Percentiles rank a stretch among this genome's conserved stretches.
Conservation (phyloP, 345 rosid genomes). For the Syzygium jambos region DNA sequence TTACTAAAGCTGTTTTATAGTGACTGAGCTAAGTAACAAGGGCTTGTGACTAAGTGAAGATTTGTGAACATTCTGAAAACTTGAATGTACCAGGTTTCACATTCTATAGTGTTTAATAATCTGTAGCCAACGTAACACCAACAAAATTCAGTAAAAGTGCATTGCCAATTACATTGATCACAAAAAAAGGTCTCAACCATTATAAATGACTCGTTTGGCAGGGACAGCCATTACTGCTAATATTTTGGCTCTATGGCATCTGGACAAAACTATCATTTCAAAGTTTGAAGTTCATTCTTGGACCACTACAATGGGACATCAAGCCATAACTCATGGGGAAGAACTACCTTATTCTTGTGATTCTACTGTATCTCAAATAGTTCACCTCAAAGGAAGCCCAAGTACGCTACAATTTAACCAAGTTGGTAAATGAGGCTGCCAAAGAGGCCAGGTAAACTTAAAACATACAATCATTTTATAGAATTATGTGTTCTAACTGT, state of each 20-base stretch:
- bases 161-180: background rate
- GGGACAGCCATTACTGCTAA: background rate
- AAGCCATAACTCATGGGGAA: background rate
- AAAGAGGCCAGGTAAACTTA: background rate
- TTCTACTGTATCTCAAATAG: background rate
- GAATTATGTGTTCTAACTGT: background rate
- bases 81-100: background rate
- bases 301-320: background rate
- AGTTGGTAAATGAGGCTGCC: background rate
- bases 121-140: background rate
- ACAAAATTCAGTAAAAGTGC: background rate
- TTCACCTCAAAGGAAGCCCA: background rate
- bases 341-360: background rate
- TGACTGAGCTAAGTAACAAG: background rate
- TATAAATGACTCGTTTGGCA: background rate
- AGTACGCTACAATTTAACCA: background rate
- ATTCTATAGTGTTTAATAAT: background rate
- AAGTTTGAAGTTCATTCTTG: background rate
- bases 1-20: background rate
- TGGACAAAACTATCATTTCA: background rate
- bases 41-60: background rate
- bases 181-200: background rate
- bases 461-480: background rate
- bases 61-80: background rate
- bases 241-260: background rate